phyloP scores from a whole-genome alignment of 805 yeast genomes.

The Yarrowia divulgata region DNA sequence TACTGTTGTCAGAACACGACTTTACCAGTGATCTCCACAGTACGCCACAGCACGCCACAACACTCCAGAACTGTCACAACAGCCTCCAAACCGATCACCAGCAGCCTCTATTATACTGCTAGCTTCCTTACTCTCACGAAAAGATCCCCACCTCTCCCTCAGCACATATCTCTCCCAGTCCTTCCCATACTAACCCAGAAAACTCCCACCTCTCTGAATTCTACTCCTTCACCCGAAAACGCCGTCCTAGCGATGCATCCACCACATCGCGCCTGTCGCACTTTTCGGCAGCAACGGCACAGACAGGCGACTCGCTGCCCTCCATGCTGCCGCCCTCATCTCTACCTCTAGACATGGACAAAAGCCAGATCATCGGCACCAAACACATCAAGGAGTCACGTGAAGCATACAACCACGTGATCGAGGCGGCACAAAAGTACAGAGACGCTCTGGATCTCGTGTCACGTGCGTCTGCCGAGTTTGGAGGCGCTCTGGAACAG shows the following conservation, averaged over 20 bases:
- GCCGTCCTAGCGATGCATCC: slow-evolving; percentile 37
- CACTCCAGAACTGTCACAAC: no score
- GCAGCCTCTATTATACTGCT: no score
- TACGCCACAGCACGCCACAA: no score
- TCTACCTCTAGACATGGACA: slow-evolving; percentile 18
- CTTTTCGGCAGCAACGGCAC: slow-evolving; percentile 24
- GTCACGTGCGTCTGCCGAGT: slow-evolving; percentile 69
- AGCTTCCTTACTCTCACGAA: no score
- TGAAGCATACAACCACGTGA: slow-evolving; percentile 32
- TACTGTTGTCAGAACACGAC: no score
- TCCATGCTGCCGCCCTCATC: slow-evolving; percentile 16
- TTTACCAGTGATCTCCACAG: no score
- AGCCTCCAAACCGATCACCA: no score
- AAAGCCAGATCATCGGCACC: slow-evolving; percentile 22
- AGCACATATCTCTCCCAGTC: no score
- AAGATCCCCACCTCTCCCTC: no score
- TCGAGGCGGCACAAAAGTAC: slow-evolving; percentile 58
- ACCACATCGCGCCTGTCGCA: slow-evolving; percentile 31
- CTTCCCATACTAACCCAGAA: slow-evolving; percentile 12
- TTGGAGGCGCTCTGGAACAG: slow-evolving; percentile 74
- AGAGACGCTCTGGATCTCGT: slow-evolving; percentile 57
- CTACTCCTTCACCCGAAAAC: slow-evolving; percentile 29
- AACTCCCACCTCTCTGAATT: slow-evolving; percentile 38
- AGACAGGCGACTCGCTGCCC: slow-evolving; percentile 18
- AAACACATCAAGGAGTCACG: slow-evolving; percentile 36